A percentile compares a stretch with the other conserved stretches of the same genome.
These are phyloP conservation scores for Chaetomium globosum DNA, from an alignment of 2,329 filamentous ascomycete genomes.

Conservation along the genomic window DNA sequence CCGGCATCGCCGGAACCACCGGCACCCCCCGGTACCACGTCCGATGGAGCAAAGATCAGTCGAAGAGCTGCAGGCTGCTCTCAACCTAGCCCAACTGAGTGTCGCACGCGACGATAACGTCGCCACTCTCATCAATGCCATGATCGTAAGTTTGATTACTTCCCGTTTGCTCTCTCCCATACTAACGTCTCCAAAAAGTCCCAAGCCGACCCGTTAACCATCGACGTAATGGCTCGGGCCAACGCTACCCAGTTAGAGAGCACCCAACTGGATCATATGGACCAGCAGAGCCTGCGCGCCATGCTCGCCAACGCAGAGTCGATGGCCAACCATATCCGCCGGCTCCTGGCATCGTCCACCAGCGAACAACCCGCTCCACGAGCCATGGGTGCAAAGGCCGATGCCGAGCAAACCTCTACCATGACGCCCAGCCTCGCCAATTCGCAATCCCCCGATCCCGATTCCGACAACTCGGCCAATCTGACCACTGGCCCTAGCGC, in stretches of 20 bases:
- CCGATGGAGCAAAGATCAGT: conserved; percentile 49
- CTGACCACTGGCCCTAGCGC: conserved; percentile 10
- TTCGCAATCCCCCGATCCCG: conserved; percentile 30
- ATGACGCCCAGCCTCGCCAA: conserved; percentile 30
- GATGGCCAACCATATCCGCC: conserved; percentile 48
- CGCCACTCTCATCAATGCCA: conserved; percentile 58
- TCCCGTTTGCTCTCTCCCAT: not conserved
- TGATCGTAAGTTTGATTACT: conserved; percentile 60
- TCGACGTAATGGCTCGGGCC: conserved; percentile 54
- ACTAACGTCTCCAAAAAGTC: conserved; percentile 42
- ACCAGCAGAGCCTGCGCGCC: conserved; percentile 51
- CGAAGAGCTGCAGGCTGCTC: conserved; percentile 66
- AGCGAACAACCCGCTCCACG: conserved; percentile 8
- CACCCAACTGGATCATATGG: conserved; percentile 47
- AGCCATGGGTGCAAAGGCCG: not conserved
- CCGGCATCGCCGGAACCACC: too few species aligned
- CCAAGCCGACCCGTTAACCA: conserved; percentile 49
- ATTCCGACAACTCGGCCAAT: conserved; percentile 26
- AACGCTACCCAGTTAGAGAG: conserved; percentile 48
- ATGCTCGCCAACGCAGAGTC: conserved; percentile 54
- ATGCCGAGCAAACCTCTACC: conserved; percentile 15
- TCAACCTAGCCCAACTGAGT: conserved; percentile 63
- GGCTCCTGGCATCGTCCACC: conserved; percentile 24
- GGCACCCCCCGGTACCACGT: not conserved
- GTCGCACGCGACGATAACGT: conserved; percentile 49